phyloP scores from a whole-genome alignment of 192 early-diverging fungal species.

The Entomortierella parvispora region DNA sequence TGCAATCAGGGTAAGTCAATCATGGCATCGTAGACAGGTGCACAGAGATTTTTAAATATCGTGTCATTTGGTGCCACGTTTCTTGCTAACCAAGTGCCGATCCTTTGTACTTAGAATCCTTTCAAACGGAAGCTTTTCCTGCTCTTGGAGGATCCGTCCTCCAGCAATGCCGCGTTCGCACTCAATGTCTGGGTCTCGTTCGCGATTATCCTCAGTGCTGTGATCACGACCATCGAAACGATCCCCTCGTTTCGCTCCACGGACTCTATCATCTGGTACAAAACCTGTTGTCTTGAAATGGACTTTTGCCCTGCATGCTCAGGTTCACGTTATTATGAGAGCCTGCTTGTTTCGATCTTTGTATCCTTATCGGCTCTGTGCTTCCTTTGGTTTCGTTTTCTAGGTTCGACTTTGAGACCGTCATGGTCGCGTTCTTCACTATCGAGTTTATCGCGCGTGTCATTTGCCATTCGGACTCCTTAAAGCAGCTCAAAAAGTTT shows the following conservation, averaged over 20 bases:
- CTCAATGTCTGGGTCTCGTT: constrained; percentile 80
- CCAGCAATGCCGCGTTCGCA: constrained; percentile 73
- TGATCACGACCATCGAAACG: constrained; percentile 83
- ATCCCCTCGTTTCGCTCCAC: constrained; percentile 76
- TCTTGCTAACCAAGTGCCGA: neutral
- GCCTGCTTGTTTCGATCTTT: neutral
- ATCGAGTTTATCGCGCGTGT: constrained; percentile 76
- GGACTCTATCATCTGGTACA: constrained; percentile 64
- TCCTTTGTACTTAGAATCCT: constrained; percentile 24
- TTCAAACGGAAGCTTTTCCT: constrained; percentile 73
- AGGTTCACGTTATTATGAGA: neutral
- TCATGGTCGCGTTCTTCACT: constrained; percentile 79
- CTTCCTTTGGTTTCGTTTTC: neutral
- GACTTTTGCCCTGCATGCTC: neutral
- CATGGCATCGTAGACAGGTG: no score
- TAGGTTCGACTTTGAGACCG: constrained; percentile 75
- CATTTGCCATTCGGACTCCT: constrained; percentile 76
- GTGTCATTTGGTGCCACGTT: no score
- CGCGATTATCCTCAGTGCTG: constrained; percentile 76
- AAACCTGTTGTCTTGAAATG: neutral
- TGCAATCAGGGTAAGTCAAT: constrained; percentile 49
- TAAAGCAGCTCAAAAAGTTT: constrained; percentile 67
- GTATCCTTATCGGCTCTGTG: neutral
- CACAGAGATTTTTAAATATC: no score
- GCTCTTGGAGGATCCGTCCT: constrained; percentile 83